Evolutionary conservation across 352 stramenopile species (phyloP), one percentile per base, ranked within the genome.

Genomic region (Albugo candida): DNA sequence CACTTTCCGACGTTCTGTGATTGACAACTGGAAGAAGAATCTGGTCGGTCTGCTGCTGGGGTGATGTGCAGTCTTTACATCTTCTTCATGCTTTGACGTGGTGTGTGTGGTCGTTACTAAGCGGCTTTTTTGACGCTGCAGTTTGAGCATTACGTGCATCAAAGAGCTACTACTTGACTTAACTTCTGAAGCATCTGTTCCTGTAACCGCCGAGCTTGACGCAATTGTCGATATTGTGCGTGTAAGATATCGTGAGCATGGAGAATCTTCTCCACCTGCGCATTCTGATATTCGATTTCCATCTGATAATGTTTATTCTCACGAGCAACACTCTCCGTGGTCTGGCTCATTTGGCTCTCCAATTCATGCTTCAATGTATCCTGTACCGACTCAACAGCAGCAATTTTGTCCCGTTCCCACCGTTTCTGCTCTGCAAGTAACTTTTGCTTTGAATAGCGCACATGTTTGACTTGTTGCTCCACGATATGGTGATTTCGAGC

Each of bases 111-210:
- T 10, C 24, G 3, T 8, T 31, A 31, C 24, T 31, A 8, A 8
- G 3, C 8, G 24, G 8, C 24, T 43, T 43, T 81, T 60, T 27
- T 72, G 52, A 11, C 65, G 56, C 53, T 81, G 65, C 63, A 81
- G 72, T 42, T 74, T 78, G 1, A 57, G 55, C 21, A 83, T 72
- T 13, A 83, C 46, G 21, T 81, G 67, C 34, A 81, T 67, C 51
- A 78, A 83, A 83, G 79, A 36, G 67, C 68, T 21, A 83, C 45
- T 37, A 72, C 76, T 45, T 72, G 67, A 48, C 63, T 81, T 12
- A 83, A 43, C 0, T 49, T 60, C 2, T 54, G 51, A 16, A 70
- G 76, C 67, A 83, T 83, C 18, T 77, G 64, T n/a, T 78, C 65
- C 13, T 75, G 63, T 5, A 83, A 59, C 39, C 65, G 56, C 54